These are phyloP conservation scores for Dryadomyces quercus-mongolicae DNA, from an alignment of 2,329 filamentous ascomycete genomes.

Conservation along the genomic window DNA sequence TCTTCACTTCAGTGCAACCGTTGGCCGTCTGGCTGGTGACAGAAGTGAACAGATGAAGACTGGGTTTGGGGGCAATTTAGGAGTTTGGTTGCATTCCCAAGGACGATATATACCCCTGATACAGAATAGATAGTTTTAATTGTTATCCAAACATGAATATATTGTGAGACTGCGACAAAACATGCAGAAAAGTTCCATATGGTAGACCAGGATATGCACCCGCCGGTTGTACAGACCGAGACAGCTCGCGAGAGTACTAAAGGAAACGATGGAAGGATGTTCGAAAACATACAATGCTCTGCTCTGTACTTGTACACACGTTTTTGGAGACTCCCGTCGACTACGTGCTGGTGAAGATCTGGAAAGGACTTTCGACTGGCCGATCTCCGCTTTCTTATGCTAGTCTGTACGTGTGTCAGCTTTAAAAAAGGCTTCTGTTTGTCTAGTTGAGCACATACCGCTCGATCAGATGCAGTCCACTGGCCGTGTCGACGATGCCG, in stretches of 20 bases:
- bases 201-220: not conserved
- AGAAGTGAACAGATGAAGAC: slow-evolving; percentile 9
- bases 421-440: not conserved
- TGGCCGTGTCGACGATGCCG: slow-evolving; percentile 79
- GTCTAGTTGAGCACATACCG: slow-evolving; percentile 42
- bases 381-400: not conserved
- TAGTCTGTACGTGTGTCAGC: not conserved
- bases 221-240: not conserved
- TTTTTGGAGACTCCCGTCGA: not conserved
- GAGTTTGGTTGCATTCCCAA: too few relatives aligned
- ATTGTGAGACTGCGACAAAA: not conserved
- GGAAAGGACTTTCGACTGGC: too few relatives aligned
- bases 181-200: too few relatives aligned
- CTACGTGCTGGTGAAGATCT: not conserved
- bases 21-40: slow-evolving; percentile 26
- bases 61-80: too few relatives aligned
- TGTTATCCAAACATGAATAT: not conserved
- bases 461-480: slow-evolving; percentile 90
- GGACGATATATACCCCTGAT: slow-evolving; percentile 1
- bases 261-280: too few relatives aligned
- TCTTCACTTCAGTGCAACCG: slow-evolving; percentile 36
- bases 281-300: too few relatives aligned
- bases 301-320: not conserved
- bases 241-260: not conserved
- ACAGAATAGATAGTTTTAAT: too few relatives aligned